Base-by-base conservation (phyloP, 257 asterid species). In the Apocynum venetum region DNA sequence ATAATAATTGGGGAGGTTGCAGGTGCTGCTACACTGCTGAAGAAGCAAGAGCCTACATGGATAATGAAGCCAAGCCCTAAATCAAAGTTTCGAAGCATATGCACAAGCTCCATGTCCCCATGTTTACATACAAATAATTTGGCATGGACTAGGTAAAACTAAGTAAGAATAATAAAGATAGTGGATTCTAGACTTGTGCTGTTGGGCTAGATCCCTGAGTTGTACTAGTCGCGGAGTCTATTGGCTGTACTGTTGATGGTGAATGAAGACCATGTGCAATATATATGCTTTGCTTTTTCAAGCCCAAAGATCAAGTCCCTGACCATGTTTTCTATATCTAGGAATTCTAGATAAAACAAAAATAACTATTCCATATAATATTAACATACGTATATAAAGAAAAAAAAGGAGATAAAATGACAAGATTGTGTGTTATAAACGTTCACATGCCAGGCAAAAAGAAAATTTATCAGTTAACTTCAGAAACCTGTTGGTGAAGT, bases 21-120 rank as follows among this genome's bases (percentile, higher is more conserved):
- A 52, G 56, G 75, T 67, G 80, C 55, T 77, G 80, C 75, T 40
- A 40, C 68, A 77, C 53, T 8, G 80, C 80, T n/a, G 49, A 68
- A 38, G 76, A 77, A 68, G 75, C 76, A 40, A 77, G 40, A 19
- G 49, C 76, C 48, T 69, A 67, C 46, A 6, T 40, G 70, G 75
- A 55, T 20, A 41, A 46, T 41, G 59, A 68, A 77, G 80, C 69
- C 68, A 67, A 51, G n/a, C 59, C 80, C 53, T 76, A 67, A 76
- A 53, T 13, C 56, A 57, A 47, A 19, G 44, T 17, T 1, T 8
- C 4, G 2, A 17, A 35, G 20, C 19, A 38, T 41, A 31, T 31
- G 17, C 19, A 53, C 36, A 72, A 31, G 64, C 47, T 72, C 63
- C 76, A 72, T 51, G 64, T 72, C 19, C 8, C n/a, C 60, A 35